Conservation (phyloP, 177 flowering plant species). For the Vitis hybrid region DNA sequence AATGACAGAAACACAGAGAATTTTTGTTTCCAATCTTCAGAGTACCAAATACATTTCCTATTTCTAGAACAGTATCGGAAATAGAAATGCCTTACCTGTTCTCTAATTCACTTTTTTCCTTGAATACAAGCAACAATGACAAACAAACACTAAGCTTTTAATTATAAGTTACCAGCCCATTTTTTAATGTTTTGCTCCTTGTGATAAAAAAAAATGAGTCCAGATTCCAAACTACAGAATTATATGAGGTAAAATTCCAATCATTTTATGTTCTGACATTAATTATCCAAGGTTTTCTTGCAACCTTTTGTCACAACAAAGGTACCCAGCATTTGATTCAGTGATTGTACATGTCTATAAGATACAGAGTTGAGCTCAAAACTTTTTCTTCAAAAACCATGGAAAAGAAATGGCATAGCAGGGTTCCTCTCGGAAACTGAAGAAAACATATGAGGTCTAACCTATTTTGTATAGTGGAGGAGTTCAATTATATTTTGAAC, state of each 20-base stretch:
- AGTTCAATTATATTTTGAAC: no score
- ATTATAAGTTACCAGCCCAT: no score
- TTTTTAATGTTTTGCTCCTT: background rate
- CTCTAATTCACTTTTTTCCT: no score
- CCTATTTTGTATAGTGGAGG: background rate
- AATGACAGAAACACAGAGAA: no score
- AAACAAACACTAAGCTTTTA: no score
- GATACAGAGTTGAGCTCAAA: no score
- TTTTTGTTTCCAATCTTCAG: no score
- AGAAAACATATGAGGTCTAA: background rate
- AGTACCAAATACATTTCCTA: no score
- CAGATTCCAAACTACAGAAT: background rate
- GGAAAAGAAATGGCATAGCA: background rate
- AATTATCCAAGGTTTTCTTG: background rate
- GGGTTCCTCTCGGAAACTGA: background rate
- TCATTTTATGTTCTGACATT: background rate
- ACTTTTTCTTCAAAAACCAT: background rate
- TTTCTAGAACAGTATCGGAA: no score
- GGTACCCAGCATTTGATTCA: background rate
- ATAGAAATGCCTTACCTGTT: no score
- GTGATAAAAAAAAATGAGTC: background rate
- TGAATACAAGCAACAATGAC: no score
- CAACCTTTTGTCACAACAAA: background rate
- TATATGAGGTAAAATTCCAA: background rate
- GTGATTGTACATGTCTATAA: background rate